Conservation (phyloP, 345 rosid species). For the Lepidium didymum region DNA sequence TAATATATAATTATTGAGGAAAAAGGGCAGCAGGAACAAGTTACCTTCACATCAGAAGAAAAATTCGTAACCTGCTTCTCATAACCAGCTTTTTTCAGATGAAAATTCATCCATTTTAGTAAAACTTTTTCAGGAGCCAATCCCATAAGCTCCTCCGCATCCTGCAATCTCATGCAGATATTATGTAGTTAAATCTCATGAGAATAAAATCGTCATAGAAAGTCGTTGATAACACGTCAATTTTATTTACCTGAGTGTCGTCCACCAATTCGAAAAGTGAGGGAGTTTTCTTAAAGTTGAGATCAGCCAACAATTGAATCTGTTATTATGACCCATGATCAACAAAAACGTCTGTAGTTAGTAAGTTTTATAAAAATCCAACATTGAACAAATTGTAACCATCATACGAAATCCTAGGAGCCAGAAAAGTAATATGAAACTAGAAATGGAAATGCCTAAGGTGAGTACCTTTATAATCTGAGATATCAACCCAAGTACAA, state of each 20-base stretch:
- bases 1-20: background rate
- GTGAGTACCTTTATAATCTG: slow-evolving; percentile 84
- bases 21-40: slow-evolving; percentile 7
- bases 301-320: slow-evolving; percentile 94
- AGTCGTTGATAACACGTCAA: background rate
- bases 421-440: background rate
- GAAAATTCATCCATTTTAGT: slow-evolving; percentile 97
- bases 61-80: slow-evolving; percentile 85
- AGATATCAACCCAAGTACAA: slow-evolving; percentile 90
- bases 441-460: background rate
- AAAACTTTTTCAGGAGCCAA: slow-evolving; percentile 92
- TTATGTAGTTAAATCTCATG: background rate
- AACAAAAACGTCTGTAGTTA: slow-evolving; percentile 16
- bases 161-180: slow-evolving; percentile 40
- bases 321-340: slow-evolving; percentile 28
- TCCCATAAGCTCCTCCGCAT: slow-evolving; percentile 89
- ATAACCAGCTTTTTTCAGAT: slow-evolving; percentile 91
- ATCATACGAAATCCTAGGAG: background rate
- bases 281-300: slow-evolving; percentile 93
- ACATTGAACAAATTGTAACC: background rate
- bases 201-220: background rate
- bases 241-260: slow-evolving; percentile 53
- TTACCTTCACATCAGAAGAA: slow-evolving; percentile 93
- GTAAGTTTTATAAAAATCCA: background rate
- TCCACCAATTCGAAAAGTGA: slow-evolving; percentile 83